These are phyloP conservation scores for Lodderomyces elongisporus DNA, from an alignment of 1,139 yeast genomes.

Conservation along the genomic window DNA sequence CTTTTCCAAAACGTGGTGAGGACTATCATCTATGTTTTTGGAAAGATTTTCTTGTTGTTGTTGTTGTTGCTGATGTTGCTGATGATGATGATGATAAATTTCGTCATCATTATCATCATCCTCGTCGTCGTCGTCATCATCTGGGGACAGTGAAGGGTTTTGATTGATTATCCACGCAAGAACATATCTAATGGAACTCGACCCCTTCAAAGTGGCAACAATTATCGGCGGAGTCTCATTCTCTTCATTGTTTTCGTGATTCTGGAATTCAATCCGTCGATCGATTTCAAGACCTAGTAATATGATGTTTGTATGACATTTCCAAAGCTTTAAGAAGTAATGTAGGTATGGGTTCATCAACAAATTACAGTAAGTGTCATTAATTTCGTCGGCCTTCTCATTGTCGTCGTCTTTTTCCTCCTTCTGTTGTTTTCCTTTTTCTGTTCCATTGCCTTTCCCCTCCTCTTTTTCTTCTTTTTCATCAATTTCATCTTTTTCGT, in stretches of 20 bases:
- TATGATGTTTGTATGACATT: slow-evolving; percentile 54
- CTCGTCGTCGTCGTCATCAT: slow-evolving; percentile 15
- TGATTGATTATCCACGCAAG: slow-evolving; percentile 57
- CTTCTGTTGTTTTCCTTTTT: too few species aligned
- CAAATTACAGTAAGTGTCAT: too few species aligned
- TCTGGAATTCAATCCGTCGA: slow-evolving; percentile 50
- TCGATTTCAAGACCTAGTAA: slow-evolving; percentile 60
- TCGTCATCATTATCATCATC: not conserved
- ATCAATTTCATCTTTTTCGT: too few species aligned
- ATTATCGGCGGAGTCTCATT: slow-evolving; percentile 47
- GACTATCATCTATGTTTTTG: too few species aligned
- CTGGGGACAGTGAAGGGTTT: slow-evolving; percentile 27
- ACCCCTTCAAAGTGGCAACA: slow-evolving; percentile 54
- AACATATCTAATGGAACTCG: slow-evolving; percentile 57
- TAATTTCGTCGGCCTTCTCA: too few species aligned
- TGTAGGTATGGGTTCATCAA: slow-evolving; percentile 58
- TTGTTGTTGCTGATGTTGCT: too few species aligned
- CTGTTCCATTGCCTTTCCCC: too few species aligned
- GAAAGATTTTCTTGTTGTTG: too few species aligned
- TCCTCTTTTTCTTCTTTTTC: too few species aligned
- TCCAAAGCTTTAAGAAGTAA: slow-evolving; percentile 56
- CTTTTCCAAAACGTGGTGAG: too few species aligned
- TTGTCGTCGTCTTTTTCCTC: too few species aligned
- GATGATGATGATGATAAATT: too few species aligned
- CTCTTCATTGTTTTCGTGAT: slow-evolving; percentile 18